Percentiles rank a stretch among this genome's conserved stretches.
phyloP scores from a whole-genome alignment of 345 rosid genomes.

The Lepidium sativum region DNA sequence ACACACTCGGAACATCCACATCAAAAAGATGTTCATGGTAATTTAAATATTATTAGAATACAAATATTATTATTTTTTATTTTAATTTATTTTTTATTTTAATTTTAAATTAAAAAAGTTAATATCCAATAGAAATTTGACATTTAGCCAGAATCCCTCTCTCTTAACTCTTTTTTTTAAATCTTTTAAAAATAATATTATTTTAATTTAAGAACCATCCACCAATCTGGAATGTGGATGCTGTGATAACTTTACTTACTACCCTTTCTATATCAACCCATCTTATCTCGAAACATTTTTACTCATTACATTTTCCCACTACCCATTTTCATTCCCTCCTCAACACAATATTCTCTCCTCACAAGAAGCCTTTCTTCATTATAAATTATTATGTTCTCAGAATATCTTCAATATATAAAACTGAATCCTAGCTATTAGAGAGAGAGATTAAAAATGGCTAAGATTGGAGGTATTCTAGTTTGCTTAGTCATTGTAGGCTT shows the following conservation, averaged over 20 bases:
- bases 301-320: constrained; percentile 2
- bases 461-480: constrained; percentile 49
- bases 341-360: constrained; percentile 1
- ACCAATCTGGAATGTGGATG: no score
- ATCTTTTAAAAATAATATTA: no score
- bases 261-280: background rate
- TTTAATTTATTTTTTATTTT: no score
- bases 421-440: background rate
- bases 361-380: constrained; percentile 3
- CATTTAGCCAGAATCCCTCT: no score
- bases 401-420: background rate
- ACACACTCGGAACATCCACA: no score
- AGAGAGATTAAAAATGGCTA: constrained; percentile 40
- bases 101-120: no score
- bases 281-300: constrained; percentile 10
- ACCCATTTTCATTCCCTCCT: constrained; percentile 2
- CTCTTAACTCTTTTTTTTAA: no score
- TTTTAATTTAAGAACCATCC: no score
- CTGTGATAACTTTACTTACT: constrained; percentile 10
- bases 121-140: no score
- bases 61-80: no score
- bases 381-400: background rate
- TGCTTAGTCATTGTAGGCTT: constrained; percentile 70
- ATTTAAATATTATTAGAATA: no score
- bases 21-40: no score